Base-by-base conservation (phyloP, 1,139 yeast species). In the Ogataea hybrid region DNA sequence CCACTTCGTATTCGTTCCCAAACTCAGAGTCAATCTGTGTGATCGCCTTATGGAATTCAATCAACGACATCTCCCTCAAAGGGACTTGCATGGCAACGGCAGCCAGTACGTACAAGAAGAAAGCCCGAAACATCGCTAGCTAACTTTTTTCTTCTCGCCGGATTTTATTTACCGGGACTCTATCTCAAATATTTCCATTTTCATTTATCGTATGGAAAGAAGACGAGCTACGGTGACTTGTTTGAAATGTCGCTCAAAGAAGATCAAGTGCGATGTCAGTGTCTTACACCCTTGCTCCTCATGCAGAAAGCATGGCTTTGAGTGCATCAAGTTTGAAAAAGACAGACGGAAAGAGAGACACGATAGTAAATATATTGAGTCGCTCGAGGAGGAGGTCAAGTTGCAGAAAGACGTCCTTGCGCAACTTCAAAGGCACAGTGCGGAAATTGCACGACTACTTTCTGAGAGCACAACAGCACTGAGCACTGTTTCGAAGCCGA, bases 291-390 rank as follows among this genome's bases (percentile, higher is more conserved):
- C n/a, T 0, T 79, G 84, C 51, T 62, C 69, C 18, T 68, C 68
- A 38, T 79, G 84, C 56, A 56, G 59, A 17, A 69, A 68, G 44
- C 63, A 70, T 6, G 65, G 67, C 3, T 64, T 70, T 11, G 75
- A 71, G 35, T 79, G 84, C 56, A 64, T 75, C 21, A 69, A 69
- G 34, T 68, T 73, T n/a, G 68, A 69, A 7, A 66, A 67, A 43
- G 84, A 79, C 54, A 63, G 73, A 65, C 61, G 84, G 35, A 77
- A 75, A n/a, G 73, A 70, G 47, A 62, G 83, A 39, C 77, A 77
- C 5, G 68, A 76, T 0, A 73, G 71, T 6, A 68, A 68, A 35
- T 77, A 78, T 50, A 81, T 77, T 18, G 64, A 57, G 23, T 49
- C 60, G 1, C 47, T 67, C 31, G 69, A 65, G 56, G 48, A 21